Base-by-base conservation (phyloP, 176 grass and related monocot genomes). In the Puya raimondii region DNA sequence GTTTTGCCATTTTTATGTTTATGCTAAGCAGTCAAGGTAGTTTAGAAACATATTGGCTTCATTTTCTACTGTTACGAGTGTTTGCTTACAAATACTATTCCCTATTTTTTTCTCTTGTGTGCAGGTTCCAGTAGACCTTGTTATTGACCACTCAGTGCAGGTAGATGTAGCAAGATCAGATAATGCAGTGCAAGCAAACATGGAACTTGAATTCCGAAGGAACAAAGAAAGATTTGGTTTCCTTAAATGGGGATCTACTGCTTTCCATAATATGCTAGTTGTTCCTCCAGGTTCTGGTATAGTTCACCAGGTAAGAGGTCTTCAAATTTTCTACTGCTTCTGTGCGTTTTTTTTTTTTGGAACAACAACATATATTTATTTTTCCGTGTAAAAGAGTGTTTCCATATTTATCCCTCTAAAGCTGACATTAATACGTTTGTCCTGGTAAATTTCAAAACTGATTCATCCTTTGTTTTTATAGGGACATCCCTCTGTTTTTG, bases 221-320 rank as follows among this genome's bases (percentile, higher is more conserved):
- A 84, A 78, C 69, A 84, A 69, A 61, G 81, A 84, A 21, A 67
- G 74, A 48, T 84, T 78, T 69, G 70, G 48, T 27, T 84, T 73
- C 47, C 69, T 84, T 11, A 78, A 84, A 61, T 79, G 81, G 81
- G 81, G 69, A 17, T 84, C 81, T 78, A 29, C 52, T 73, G 75
- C 81, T 47, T 84, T 84, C 33, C 33, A 42, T 48, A 84, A 84
- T 63, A 76, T 84, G 67, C 69, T 84, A 12, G 70, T 84, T 52
- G 75, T 84, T 67, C 80, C 80, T 25, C 80, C 72, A 18, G 80
- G 73, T 71, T 82, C 80, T 54, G 80, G 80, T 9, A 83, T 78
- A 29, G 81, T 83, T 59, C 81, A 83, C 51, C 81, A 83, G 81
- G 81, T 83, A 21, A 54, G 13, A 59, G 50, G 22, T 47, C 47